Base-by-base conservation (phyloP, 768 basidiomycete genomes). In the Boletus speciosus region DNA sequence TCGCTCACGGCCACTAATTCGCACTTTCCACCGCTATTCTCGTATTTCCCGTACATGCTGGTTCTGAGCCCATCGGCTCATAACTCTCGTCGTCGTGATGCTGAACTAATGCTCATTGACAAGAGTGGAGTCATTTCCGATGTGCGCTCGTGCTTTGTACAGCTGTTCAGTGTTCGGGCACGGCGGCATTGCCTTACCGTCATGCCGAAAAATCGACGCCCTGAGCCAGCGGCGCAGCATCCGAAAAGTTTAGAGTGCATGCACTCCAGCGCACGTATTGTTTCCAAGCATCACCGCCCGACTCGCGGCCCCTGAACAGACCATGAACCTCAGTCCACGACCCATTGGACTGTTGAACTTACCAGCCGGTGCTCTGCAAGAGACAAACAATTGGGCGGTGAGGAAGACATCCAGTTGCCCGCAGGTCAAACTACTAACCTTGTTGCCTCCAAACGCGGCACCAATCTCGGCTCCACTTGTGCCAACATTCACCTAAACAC, bases 211-310 rank as follows among this genome's bases (percentile, higher is more conserved):
- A 98, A 60, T 81, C 84, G 56, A 98, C 93, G 8, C 95, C 95
- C 71, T 98, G 95, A 0, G 95, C 95, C 35, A 98, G 76, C 9
- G 91, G 93, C 41, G 92, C 85, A 61, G 85, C 82, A 68, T 93
- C 83, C 38, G 90, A 91, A 73, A 89, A 98, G 73, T 98, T 98
- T 69, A 98, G 79, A 11, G 95, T 97, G 69, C 91, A 94, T 43
- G 88, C 83, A 71, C 87, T 86, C 90, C 90, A 95, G 48, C 92
- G 83, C 38, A 94, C 89, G 62, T 94, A 94, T 71, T 96, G 91
- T 70, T 95, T 94, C 96, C 96, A 98, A n/a, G 95, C 89, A 71
- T 98, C 96, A 49, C 95, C 95, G 37, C 96, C 96, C 7, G 91
- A 93, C 75, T 98, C 96, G 46, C 96, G 84, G 19, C 96, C 96